A percentile compares a stretch with the other conserved stretches of the same genome.
Evolutionary conservation across 2,329 filamentous ascomycete genomes (phyloP).

Genomic region (Stylonectria norvegica): DNA sequence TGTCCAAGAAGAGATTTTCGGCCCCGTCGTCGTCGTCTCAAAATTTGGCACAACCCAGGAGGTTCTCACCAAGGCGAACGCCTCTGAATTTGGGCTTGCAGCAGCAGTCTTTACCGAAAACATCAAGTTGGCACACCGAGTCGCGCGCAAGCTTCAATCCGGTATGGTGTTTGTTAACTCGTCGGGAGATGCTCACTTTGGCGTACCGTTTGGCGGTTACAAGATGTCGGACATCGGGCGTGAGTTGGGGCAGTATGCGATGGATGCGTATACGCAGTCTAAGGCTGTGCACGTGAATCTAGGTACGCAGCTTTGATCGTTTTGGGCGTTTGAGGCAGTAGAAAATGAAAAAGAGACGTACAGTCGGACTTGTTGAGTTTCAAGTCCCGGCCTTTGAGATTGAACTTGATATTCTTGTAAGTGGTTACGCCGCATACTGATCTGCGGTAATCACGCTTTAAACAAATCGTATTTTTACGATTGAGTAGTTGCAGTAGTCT

Average conservation of each 20-base stretch:
- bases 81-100: constrained; percentile 50
- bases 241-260: constrained; percentile 24
- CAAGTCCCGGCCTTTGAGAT: no score
- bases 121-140: constrained; percentile 34
- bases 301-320: constrained; percentile 2
- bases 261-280: constrained; percentile 27
- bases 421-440: no score
- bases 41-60: constrained; percentile 15
- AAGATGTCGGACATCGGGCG: constrained; percentile 24
- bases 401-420: no score
- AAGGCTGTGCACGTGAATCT: constrained; percentile 26
- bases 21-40: constrained; percentile 17
- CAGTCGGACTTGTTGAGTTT: no score
- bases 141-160: constrained; percentile 47
- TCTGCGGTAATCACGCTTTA: no score
- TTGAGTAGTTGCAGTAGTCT: no score
- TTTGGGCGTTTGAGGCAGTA: no score
- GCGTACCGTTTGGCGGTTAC: constrained; percentile 20
- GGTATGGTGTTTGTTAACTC: constrained; percentile 38
- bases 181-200: constrained; percentile 14
- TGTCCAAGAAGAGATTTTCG: constrained; percentile 21
- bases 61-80: constrained; percentile 17
- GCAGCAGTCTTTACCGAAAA: constrained; percentile 52
- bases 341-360: no score
- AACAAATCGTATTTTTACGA: no score